These are phyloP conservation scores for Suillus sp. DNA, from an alignment of 768 basidiomycete species.

Conservation along the genomic window DNA sequence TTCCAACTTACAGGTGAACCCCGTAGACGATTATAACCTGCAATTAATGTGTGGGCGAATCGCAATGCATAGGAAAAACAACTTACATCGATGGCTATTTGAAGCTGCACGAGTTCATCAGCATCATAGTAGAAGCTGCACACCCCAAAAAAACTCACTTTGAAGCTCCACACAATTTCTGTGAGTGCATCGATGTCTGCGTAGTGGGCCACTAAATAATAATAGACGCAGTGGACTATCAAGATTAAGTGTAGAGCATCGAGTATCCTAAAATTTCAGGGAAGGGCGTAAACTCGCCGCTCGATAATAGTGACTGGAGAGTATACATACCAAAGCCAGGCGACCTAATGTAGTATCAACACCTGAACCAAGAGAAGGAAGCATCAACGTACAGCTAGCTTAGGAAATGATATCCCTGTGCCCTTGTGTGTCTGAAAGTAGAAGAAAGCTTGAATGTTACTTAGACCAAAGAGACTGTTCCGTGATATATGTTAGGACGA, in stretches of 20 bases:
- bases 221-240: slow-evolving; percentile 1
- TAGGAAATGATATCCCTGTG: neutral
- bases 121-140: neutral
- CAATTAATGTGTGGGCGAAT: neutral
- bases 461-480: slow-evolving; percentile 4
- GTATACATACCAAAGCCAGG: slow-evolving; percentile 1
- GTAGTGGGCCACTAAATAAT: slow-evolving; percentile 2
- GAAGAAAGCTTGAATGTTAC: slow-evolving; percentile 5
- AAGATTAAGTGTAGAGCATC: neutral
- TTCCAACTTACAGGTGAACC: slow-evolving; percentile 2
- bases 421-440: slow-evolving; percentile 2
- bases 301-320: neutral
- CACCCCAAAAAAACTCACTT: neutral
- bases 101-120: neutral
- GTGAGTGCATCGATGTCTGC: neutral
- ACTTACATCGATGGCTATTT: neutral
- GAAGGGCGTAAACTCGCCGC: neutral
- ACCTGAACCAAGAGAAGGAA: neutral
- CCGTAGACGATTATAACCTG: neutral
- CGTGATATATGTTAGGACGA: neutral
- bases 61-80: too few relatives aligned
- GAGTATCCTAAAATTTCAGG: neutral
- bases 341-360: neutral
- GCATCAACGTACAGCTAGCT: neutral
- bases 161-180: slow-evolving; percentile 10